Base-by-base conservation (phyloP, 192 early-diverging fungal genomes). In the Backusella circina region DNA sequence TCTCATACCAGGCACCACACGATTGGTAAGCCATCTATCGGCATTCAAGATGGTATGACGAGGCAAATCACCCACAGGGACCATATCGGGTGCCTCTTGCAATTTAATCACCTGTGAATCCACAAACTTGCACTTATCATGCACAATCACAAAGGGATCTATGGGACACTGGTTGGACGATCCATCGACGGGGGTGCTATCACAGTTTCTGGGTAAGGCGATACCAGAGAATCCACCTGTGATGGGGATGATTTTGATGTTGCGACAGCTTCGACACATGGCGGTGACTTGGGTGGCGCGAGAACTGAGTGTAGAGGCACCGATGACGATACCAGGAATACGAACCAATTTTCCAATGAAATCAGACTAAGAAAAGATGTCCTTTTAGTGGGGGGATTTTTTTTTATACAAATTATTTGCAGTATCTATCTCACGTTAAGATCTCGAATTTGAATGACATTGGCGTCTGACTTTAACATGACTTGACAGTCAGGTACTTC, bases 71-170 rank as follows among this genome's bases (percentile, higher is more conserved):
- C 98, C 98, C 1, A 98, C 95, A 4, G 98, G 98, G 15, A 99
- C 95, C 83, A 97, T 93, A 67, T 97, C 98, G 10, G 96, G 95
- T 16, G 95, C 90, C 82, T 99, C 98, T 80, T 99, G 98, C 69
- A 99, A 88, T 83, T 99, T 99, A 71, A 99, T 86, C 7, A 91
- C 90, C 85, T 99, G 98, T 80, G 96, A 94, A 86, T 99, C 98
- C 31, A 99, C 92, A 85, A 98, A 99, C 75, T 84, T 88, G 80
- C 92, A 97, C 78, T 96, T 97, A 86, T 99, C 96, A 75, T 97
- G 96, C 38, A 96, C 89, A 65, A 99, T 92, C 32, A 97, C 84
- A 80, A 91, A 99, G 30, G 98, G 96, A 72, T 99, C 98, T 72
- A 99, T 70, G 54, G 84, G 79, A 57, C 88, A 90, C 61, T 61